These are phyloP conservation scores for cucumber (Cucumis sativus) DNA, from an alignment of 306 rosid genomes.

Conservation along the genomic window DNA sequence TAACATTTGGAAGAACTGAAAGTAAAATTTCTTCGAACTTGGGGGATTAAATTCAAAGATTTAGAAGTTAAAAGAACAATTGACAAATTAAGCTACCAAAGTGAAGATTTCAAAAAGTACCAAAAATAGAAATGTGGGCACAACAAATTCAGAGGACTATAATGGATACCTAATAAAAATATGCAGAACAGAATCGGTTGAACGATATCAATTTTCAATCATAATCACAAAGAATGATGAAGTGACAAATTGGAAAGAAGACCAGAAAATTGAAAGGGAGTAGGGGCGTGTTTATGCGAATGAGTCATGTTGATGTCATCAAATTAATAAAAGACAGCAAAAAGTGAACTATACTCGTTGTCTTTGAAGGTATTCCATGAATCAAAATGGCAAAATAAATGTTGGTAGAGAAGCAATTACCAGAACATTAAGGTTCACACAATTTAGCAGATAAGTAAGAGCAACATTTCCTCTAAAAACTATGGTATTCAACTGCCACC, in stretches of 20 bases:
- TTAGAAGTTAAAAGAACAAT: no score
- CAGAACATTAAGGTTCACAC: neutral
- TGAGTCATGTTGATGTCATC: neutral
- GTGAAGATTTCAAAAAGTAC: no score
- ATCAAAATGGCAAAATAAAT: neutral
- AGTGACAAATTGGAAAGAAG: neutral
- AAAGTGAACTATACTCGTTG: neutral
- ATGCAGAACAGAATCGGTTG: neutral
- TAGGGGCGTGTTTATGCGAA: neutral
- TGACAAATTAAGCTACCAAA: neutral
- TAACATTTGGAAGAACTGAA: no score
- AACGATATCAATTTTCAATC: neutral
- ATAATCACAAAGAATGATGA: neutral
- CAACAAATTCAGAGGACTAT: neutral
- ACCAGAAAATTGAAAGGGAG: neutral
- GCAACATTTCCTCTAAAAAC: neutral
- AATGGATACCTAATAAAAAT: neutral
- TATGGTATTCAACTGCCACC: neutral
- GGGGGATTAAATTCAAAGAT: neutral
- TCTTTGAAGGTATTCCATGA: neutral
- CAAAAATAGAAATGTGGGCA: neutral
- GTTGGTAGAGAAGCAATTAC: neutral
- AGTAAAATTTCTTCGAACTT: no score
- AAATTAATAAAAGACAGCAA: neutral
- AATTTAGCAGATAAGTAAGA: neutral